Base-by-base conservation (phyloP, 2,329 filamentous ascomycete species). In the Beauveria rudraprayagi region DNA sequence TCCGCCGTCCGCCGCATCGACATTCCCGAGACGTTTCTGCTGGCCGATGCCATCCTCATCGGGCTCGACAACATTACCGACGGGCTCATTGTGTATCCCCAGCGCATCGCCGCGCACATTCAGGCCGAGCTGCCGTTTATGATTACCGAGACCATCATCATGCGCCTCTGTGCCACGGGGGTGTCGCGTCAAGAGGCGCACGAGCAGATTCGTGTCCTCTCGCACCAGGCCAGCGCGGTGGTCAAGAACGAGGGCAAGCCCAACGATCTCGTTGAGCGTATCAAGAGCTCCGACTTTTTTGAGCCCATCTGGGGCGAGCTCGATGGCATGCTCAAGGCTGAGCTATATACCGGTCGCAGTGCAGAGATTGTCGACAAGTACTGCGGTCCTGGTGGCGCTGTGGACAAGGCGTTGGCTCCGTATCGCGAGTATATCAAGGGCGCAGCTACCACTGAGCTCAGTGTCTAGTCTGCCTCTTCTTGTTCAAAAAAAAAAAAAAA, bases 121-220 rank as follows among this genome's bases (percentile, higher is more conserved):
- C 81, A 86, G 66, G 82, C 86, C 64, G 90, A 95, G 75, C 83
- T 97, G 16, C 92, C 92, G 1, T 96, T 96, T 76, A 95, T 93
- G 88, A 82, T 86, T 8, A 92, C 87, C 8, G 71, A 66, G 67
- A 63, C 64, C 47, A 86, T 92, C 70, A 90, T 92, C 71, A 92
- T 95, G 90, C 85, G 84, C 66, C 80, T 93, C 61, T 84, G 87
- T 30, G 83, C 85, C 61, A 82, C 86, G 69, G 90, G 90, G 37
- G 82, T 79, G 30, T 89, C 84, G 10, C 79, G 91, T 56, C 91
- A 95, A 72, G 90, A 92, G 26, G 88, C 90, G 1, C 92, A 96
- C 74, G 92, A 96, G 76, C 78, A 93, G 73, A 92, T 96, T 68
- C 87, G 88, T 8, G 89, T 96, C 1, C 81, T 96, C 50, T 90